phyloP scores from a whole-genome alignment of 139 green algal species.

The Chlamydomonas sp. region DNA sequence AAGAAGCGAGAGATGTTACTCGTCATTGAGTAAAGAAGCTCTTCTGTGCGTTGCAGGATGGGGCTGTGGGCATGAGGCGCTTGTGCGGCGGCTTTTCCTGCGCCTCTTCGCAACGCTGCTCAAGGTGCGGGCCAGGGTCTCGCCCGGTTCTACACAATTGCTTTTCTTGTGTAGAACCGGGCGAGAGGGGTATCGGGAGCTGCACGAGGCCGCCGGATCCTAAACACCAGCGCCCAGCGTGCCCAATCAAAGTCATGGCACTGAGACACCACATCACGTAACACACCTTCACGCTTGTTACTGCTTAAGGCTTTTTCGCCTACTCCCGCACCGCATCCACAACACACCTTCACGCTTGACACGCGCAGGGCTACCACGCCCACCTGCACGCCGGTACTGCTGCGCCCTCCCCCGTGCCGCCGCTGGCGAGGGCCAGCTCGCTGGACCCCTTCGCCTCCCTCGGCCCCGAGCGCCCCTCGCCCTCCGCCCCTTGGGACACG shows the following conservation, averaged over 20 bases:
- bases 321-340: not conserved
- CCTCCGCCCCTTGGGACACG: not conserved
- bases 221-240: too few relatives aligned
- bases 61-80: constrained; percentile 15
- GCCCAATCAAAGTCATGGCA: too few relatives aligned
- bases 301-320: too few relatives aligned
- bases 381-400: not conserved
- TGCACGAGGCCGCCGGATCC: too few relatives aligned
- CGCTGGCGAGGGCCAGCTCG: not conserved
- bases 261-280: too few relatives aligned
- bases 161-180: too few relatives aligned
- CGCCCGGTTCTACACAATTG: too few relatives aligned
- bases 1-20: not conserved
- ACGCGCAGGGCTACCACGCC: constrained; percentile 21
- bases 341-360: not conserved
- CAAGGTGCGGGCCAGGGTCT: not conserved
- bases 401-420: not conserved
- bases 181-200: too few relatives aligned
- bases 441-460: not conserved
- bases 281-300: too few relatives aligned
- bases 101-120: constrained; percentile 42
- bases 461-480: not conserved
- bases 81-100: constrained; percentile 47
- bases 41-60: constrained; percentile 20
- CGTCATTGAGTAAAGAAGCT: not conserved